A percentile compares a stretch with the other conserved stretches of the same genome.
Conservation (phyloP, 176 grass and related monocot species). For the Cenchrus fungigraminus region DNA sequence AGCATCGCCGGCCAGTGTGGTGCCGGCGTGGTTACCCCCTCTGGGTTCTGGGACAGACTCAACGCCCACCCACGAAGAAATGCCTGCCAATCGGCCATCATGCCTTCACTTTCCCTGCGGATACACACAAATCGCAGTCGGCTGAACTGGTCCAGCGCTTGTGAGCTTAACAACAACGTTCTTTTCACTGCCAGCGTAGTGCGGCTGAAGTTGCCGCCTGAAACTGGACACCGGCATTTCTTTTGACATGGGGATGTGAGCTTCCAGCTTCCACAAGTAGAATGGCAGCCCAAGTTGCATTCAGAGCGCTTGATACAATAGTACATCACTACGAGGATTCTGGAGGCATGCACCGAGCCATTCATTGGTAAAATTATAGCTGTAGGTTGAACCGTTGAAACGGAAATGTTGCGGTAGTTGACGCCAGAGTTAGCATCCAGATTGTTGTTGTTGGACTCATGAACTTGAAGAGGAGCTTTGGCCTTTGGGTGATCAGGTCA, state of each 20-base stretch:
- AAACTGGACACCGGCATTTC: background rate
- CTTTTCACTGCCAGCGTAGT: background rate
- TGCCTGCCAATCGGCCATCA: too few species aligned
- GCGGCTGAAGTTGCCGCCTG: background rate
- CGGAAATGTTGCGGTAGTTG: background rate
- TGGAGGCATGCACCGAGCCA: too few species aligned
- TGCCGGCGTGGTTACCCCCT: too few species aligned
- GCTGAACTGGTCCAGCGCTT: background rate
- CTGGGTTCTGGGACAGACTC: too few species aligned
- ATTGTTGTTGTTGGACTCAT: background rate
- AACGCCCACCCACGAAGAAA: too few species aligned
- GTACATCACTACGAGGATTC: too few species aligned
- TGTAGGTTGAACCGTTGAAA: background rate
- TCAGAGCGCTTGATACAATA: background rate
- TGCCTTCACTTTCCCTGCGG: too few species aligned
- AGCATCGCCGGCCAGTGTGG: too few species aligned
- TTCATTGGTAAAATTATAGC: too few species aligned
- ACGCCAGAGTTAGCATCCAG: background rate
- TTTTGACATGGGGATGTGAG: background rate
- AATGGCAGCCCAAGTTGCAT: background rate
- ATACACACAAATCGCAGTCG: too few species aligned
- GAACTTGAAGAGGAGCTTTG: background rate
- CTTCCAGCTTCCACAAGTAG: background rate
- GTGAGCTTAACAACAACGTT: background rate
- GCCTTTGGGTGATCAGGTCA: background rate